A percentile compares a stretch with the other conserved stretches of the same genome.
Evolutionary conservation across 2,329 filamentous ascomycete genomes (phyloP).

Genomic region (Orbilia oligospora): DNA sequence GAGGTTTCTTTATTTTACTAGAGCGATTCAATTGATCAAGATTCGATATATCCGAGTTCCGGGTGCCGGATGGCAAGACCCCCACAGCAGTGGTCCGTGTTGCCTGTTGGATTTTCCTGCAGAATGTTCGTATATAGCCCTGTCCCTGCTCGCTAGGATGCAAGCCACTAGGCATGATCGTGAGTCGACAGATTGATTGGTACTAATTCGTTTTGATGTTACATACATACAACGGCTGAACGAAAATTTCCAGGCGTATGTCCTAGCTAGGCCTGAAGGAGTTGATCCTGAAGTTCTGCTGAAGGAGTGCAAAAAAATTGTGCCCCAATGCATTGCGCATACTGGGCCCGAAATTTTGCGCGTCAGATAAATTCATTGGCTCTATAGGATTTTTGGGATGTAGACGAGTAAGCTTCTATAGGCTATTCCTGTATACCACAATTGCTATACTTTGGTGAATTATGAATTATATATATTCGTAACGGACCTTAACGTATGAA

Average conservation of each 20-base stretch:
- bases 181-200: not conserved
- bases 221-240: not conserved
- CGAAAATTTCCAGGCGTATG: too few species aligned
- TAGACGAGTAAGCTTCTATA: not conserved
- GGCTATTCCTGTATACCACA: too few species aligned
- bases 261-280: too few species aligned
- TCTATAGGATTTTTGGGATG: constrained; percentile 5
- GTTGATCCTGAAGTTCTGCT: too few species aligned
- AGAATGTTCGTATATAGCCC: constrained; percentile 14
- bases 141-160: not conserved
- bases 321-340: too few species aligned
- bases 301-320: too few species aligned
- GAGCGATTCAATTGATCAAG: not conserved
- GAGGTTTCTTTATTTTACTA: not conserved
- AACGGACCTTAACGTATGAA: too few species aligned
- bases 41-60: too few species aligned
- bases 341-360: too few species aligned
- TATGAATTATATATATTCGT: too few species aligned
- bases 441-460: too few species aligned
- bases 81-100: constrained; percentile 18
- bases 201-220: not conserved
- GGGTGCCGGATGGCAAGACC: not conserved
- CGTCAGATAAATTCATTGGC: not conserved
- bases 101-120: constrained; percentile 47
- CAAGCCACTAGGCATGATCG: not conserved